Evolutionary conservation across 768 basidiomycete genomes (phyloP).

Genomic region (Boletus huronensis): DNA sequence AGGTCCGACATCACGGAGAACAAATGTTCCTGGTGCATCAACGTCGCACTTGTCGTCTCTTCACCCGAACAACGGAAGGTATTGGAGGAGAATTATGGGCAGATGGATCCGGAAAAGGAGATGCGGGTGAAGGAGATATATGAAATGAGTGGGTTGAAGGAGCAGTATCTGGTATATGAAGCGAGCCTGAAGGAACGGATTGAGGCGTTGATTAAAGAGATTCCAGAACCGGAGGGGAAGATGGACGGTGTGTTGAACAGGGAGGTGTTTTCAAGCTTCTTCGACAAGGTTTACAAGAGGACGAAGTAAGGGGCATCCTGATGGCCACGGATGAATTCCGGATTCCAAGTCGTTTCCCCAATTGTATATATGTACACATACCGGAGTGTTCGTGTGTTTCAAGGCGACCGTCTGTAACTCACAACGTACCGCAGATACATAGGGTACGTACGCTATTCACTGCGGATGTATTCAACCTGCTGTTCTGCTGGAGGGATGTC

Average conservation of each 20-base stretch:
- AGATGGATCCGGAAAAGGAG: not conserved
- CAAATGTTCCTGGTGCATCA: constrained; percentile 5
- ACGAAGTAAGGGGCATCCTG: not conserved
- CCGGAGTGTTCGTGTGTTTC: not conserved
- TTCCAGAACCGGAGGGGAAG: not conserved
- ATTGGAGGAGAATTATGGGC: not conserved
- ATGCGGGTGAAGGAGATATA: constrained; percentile 1
- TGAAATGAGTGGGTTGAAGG: not conserved
- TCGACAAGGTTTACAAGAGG: not conserved
- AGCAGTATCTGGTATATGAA: not conserved
- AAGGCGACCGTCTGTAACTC: not conserved
- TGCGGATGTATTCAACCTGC: not conserved
- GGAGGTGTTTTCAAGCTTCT: not conserved
- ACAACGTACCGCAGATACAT: not conserved
- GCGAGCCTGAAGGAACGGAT: not conserved
- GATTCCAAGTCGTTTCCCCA: not conserved
- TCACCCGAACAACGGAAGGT: not conserved
- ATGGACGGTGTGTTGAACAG: not conserved
- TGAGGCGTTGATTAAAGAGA: not conserved
- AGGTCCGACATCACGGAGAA: not conserved
- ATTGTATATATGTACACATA: not conserved
- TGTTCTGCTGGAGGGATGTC: not conserved
- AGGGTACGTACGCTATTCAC: not conserved
- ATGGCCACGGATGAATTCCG: no score
- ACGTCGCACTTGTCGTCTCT: not conserved